Evolutionary conservation across 305 asterid genomes (phyloP), one percentile per base, ranked within the genome.

Genomic region (Andrographis paniculata): DNA sequence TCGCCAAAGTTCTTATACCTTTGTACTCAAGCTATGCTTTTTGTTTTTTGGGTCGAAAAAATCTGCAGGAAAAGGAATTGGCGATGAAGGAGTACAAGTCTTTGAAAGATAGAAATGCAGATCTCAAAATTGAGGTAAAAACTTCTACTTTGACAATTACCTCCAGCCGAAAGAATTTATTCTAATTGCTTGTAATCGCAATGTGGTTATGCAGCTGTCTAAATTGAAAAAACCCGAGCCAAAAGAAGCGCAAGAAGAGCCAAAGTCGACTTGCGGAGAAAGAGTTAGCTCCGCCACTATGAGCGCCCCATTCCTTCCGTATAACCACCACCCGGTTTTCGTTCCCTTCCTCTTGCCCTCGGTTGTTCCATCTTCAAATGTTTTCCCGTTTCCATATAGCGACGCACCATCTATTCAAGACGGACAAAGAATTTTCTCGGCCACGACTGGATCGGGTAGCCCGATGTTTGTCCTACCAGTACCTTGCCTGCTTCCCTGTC

Each of bases 51-150:
- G 4, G 30, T 3, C 30, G n/a, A n/a, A n/a, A n/a, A 24, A 24
- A 24, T 8, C 4, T 39, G 48, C 52, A 81, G 95, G 63, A 56
- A 64, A 70, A 55, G 79, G 79, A 76, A 62, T 48, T 66, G 59
- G 89, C 69, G 5, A 17, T 53, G 53, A 51, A 48, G 61, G 70
- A 69, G 57, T 72, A 52, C 45, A 57, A 52, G 36, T 58, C 67
- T 20, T 40, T 78, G 74, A 76, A 65, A 56, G 64, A 43, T 15
- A 42, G 53, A 62, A 79, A 79, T 37, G 50, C 54, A 23, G 22
- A 39, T 64, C 76, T 84, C 53, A 76, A 56, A 58, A 42, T 19
- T 40, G 66, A 56, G 74, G 88, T 84, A 55, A 60, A n/a, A 10
- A 38, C 27, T 48, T 19, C 28, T 37, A 23, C 31, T n/a, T n/a